phyloP scores from a whole-genome alignment of 768 basidiomycete genomes.

The Termitomyces sp. region DNA sequence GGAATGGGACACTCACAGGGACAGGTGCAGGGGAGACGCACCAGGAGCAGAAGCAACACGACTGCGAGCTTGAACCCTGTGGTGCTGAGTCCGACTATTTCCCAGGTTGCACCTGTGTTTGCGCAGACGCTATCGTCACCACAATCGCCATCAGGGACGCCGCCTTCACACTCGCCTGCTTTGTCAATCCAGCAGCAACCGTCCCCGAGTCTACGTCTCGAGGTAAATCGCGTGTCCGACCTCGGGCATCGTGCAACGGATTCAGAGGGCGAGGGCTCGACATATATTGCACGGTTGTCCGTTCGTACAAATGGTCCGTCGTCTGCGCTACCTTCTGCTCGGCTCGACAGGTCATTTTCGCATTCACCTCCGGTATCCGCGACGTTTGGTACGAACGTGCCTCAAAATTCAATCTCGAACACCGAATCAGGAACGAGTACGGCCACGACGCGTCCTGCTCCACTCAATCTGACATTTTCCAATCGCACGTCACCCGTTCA shows the following conservation, averaged over 20 bases:
- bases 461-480: constrained; percentile 19
- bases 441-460: constrained; percentile 20
- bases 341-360: background rate
- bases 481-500: background rate
- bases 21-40: background rate
- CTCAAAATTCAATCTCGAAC: background rate
- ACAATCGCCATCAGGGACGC: background rate
- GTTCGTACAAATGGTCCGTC: background rate
- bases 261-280: constrained; percentile 1
- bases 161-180: background rate
- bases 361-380: background rate
- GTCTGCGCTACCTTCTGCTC: background rate
- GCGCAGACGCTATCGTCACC: background rate
- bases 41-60: constrained; percentile 12
- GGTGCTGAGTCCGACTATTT: background rate
- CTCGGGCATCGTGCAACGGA: background rate
- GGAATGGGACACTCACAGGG: background rate
- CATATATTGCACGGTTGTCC: background rate
- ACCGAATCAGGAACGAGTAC: background rate
- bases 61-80: constrained; percentile 11
- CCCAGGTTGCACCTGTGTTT: background rate
- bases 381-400: background rate
- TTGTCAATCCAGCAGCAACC: background rate
- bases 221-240: background rate
- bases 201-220: background rate